Evolutionary conservation across 768 basidiomycete species (phyloP).

Genomic region (Rubroboletus pulcherrimus): DNA sequence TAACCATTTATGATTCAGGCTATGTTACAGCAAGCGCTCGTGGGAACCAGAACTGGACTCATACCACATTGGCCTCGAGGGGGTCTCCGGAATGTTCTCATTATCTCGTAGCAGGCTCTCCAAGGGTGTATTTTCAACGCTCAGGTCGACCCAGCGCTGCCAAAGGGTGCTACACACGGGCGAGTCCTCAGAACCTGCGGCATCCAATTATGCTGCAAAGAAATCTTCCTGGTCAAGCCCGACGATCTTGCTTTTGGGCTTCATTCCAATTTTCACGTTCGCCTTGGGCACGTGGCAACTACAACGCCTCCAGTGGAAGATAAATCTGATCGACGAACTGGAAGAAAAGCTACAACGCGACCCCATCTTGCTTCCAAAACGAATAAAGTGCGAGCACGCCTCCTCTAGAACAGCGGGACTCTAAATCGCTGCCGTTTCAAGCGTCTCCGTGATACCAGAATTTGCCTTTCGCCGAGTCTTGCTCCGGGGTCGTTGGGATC

Average conservation of each 20-base stretch:
- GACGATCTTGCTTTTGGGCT: slow-evolving; percentile 70
- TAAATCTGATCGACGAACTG: slow-evolving; percentile 88
- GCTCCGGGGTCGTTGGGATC: slow-evolving; percentile 75
- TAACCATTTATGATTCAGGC: background rate
- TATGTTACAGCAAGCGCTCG: slow-evolving; percentile 2
- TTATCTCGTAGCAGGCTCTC: slow-evolving; percentile 11
- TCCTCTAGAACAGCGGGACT: slow-evolving; percentile 12
- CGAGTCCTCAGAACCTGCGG: slow-evolving; percentile 22
- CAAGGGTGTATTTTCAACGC: slow-evolving; percentile 2
- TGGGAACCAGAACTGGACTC: slow-evolving; percentile 16
- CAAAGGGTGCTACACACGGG: slow-evolving; percentile 13
- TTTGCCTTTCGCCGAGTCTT: slow-evolving; percentile 86
- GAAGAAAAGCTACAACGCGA: slow-evolving; percentile 82
- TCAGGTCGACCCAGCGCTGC: slow-evolving; percentile 8
- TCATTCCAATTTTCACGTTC: slow-evolving; percentile 89
- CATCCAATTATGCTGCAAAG: slow-evolving; percentile 52
- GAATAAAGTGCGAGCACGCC: slow-evolving; percentile 70
- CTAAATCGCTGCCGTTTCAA: slow-evolving; percentile 29
- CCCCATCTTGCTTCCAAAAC: slow-evolving; percentile 73
- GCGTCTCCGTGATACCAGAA: slow-evolving; percentile 76
- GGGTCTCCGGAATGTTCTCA: slow-evolving; percentile 16
- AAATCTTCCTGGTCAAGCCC: slow-evolving; percentile 63
- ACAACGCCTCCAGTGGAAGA: slow-evolving; percentile 91
- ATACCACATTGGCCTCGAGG: background rate
- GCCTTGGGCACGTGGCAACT: slow-evolving; percentile 93